Evolutionary conservation across 352 stramenopile genomes (phyloP).

Genomic region (Phytophthora litchii): DNA sequence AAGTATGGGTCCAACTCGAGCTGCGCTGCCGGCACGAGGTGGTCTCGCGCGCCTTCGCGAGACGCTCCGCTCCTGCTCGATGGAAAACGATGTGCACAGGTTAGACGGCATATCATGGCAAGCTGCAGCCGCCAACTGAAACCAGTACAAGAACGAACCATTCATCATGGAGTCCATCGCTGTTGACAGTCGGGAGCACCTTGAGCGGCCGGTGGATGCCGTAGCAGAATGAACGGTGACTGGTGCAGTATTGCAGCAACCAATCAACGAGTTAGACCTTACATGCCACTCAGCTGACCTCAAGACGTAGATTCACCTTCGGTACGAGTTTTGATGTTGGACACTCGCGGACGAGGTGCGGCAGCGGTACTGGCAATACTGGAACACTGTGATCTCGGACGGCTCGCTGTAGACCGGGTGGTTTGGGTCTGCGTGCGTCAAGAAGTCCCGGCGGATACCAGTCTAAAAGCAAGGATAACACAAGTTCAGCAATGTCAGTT

Average conservation of each 20-base stretch:
- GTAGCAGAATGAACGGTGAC: constrained; percentile 67
- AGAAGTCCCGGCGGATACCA: constrained; percentile 59
- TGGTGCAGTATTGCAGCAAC: constrained; percentile 19
- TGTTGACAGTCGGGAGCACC: constrained; percentile 72
- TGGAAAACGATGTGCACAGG: background rate
- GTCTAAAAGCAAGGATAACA: constrained; percentile 34
- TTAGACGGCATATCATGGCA: constrained; percentile 12
- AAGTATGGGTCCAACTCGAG: constrained; percentile 61
- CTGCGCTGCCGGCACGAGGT: constrained; percentile 34
- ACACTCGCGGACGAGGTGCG: constrained; percentile 79
- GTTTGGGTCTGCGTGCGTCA: constrained; percentile 60
- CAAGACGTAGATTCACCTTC: constrained; percentile 43
- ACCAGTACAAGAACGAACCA: constrained; percentile 35
- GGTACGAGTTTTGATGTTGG: constrained; percentile 81
- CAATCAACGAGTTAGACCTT: constrained; percentile 7
- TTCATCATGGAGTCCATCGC: constrained; percentile 52
- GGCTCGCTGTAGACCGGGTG: constrained; percentile 71
- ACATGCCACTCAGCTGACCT: background rate
- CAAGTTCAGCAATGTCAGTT: constrained; percentile 23
- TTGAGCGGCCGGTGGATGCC: constrained; percentile 67
- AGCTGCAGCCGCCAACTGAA: constrained; percentile 2
- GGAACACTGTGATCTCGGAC: constrained; percentile 63
- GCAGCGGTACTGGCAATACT: constrained; percentile 73
- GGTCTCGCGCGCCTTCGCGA: constrained; percentile 31
- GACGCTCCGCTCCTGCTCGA: constrained; percentile 30